Conservation (phyloP, 345 rosid genomes). For the Crucihimalaya himalaica region DNA sequence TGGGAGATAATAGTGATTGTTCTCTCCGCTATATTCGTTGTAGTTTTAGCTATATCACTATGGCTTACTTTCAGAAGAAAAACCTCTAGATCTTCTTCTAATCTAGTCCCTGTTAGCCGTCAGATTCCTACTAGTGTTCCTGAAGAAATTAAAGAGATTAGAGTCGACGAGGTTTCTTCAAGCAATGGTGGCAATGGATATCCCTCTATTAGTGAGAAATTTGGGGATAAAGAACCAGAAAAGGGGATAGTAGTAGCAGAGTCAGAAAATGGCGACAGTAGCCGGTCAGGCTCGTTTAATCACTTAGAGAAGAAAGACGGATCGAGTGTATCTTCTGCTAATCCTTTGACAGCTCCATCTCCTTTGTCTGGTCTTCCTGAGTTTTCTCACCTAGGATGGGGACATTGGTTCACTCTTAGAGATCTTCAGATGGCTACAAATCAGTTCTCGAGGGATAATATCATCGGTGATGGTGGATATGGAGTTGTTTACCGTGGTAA, state of each 20-base stretch:
- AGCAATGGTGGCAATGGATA: slow-evolving; percentile 46
- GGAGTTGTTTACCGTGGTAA: slow-evolving; percentile 88
- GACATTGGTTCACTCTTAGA: slow-evolving; percentile 96
- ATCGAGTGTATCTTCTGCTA: slow-evolving; percentile 51
- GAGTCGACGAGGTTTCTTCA: slow-evolving; percentile 76
- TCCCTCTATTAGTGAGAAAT: slow-evolving; percentile 35
- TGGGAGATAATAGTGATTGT: slow-evolving; percentile 75
- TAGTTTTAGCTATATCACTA: slow-evolving; percentile 57
- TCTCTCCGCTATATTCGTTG: slow-evolving; percentile 54
- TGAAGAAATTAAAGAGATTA: slow-evolving; percentile 90
- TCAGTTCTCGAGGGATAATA: slow-evolving; percentile 59
- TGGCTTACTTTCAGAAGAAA: slow-evolving; percentile 62
- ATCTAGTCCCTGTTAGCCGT: slow-evolving; percentile 47
- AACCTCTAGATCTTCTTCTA: slow-evolving; percentile 41
- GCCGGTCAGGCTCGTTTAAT: slow-evolving; percentile 64
- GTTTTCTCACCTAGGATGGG: slow-evolving; percentile 93
- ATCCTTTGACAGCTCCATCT: slow-evolving; percentile 76
- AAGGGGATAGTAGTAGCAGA: slow-evolving; percentile 41
- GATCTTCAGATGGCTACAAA: slow-evolving; percentile 81
- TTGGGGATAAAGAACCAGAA: slow-evolving; percentile 34
- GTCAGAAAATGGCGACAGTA: slow-evolving; percentile 59
- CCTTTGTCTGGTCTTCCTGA: slow-evolving; percentile 90
- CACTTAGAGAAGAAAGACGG: slow-evolving; percentile 56
- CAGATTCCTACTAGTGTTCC: slow-evolving; percentile 55
- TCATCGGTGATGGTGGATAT: slow-evolving; percentile 72